Evolutionary conservation across 2,329 filamentous ascomycete genomes (phyloP), one percentile per base, ranked within the genome.

Genomic region (Alternaria viburni): DNA sequence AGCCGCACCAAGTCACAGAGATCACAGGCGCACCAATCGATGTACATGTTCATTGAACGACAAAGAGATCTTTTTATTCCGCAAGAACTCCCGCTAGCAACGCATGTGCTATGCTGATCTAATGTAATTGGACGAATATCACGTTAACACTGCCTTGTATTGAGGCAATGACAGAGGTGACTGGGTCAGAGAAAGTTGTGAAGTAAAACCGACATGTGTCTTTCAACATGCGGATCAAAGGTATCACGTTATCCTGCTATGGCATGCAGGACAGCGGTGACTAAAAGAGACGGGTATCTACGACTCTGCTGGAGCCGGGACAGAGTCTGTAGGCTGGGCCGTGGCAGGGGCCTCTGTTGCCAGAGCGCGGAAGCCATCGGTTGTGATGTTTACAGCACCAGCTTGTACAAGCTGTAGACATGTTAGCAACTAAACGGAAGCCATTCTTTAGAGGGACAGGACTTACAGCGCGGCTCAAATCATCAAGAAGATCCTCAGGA

Each of bases 391-490:
- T 12, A 98, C 94, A 9, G 96, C 95, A 54, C 96, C 95, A 6
- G 96, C 93, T 88, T 97, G 92, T 28, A 98, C 93, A 67, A 99
- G 88, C 79, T 81, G 32, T 13, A 56, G 1, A 1, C 28, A 21
- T n/a, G 44, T 75, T 57, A 74, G 69, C 30, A 64, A 36, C 28
- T 19, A 26, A 25, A 47, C 19, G 50, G n/a, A 12, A 17, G 5
- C 17, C 13, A 15, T 57, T n/a, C 17, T 10, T 1, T 3, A 30
- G 19, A 21, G 19, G 25, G 36, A 41, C 15, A 62, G 50, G 36
- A 89, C 93, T 86, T 89, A 96, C 93, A 72, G 96, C 96, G 72
- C 93, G 89, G 66, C 90, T 91, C 62, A 99, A 83, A 81, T 99
- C 96, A 76, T 98, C 95, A 76, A 98, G 92, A 74, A 99, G 79